Conservation (phyloP, 352 stramenopile species). For the Pythium dissotocum region DNA sequence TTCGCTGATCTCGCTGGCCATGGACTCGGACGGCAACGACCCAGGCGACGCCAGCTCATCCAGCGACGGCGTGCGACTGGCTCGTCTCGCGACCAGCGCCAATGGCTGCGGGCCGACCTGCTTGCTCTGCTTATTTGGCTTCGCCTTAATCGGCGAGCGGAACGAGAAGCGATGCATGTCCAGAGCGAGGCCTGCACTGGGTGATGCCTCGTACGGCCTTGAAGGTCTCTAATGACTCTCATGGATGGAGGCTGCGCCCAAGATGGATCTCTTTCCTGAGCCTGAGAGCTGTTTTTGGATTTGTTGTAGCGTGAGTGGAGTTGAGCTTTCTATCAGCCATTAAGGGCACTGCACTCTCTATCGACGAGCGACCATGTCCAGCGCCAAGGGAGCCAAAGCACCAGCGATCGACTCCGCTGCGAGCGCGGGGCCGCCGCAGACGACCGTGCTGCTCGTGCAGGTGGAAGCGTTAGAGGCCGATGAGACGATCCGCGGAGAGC, state of each 20-base stretch:
- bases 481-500: constrained; percentile 49
- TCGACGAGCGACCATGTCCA: background rate
- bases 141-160: constrained; percentile 1
- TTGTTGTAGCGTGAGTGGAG: background rate
- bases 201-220: background rate
- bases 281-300: background rate
- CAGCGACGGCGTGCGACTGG: constrained; percentile 20
- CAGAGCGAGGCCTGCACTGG: background rate
- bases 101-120: background rate
- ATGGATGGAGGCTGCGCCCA: background rate
- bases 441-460: constrained; percentile 58
- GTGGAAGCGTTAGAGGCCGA: constrained; percentile 54
- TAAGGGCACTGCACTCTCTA: background rate
- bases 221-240: background rate
- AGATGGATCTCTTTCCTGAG: background rate
- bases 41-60: constrained; percentile 20
- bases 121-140: background rate
- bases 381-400: constrained; percentile 9
- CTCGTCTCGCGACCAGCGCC: constrained; percentile 2
- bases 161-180: constrained; percentile 24
- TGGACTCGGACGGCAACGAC: background rate
- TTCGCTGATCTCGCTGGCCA: background rate
- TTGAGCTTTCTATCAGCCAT: background rate
- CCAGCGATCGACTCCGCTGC: background rate
- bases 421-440: constrained; percentile 24